A percentile compares a stretch with the other conserved stretches of the same genome.
phyloP scores from a whole-genome alignment of 305 asterid genomes.

The Fraxinus nigra region DNA sequence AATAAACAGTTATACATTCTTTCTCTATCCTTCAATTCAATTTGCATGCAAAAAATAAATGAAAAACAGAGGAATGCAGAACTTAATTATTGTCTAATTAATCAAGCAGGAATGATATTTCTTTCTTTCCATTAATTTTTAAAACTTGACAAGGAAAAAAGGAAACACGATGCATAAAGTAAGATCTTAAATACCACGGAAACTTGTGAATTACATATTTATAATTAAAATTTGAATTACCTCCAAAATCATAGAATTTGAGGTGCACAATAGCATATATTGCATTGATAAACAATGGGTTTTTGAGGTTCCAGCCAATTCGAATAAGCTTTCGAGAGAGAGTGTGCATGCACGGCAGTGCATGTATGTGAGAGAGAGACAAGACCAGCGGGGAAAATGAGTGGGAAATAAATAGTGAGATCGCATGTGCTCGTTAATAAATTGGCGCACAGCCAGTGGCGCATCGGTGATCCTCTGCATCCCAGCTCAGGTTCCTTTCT shows the following conservation, averaged over 20 bases:
- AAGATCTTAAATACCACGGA: not conserved
- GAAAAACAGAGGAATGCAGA: not conserved
- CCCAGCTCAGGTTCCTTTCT: not conserved
- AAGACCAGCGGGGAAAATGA: not conserved
- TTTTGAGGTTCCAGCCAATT: conserved; percentile 26
- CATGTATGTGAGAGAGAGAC: not conserved
- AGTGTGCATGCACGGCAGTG: not conserved
- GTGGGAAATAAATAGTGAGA: not conserved
- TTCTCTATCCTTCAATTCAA: not conserved
- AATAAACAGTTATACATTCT: not conserved
- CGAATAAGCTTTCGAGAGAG: conserved; percentile 11
- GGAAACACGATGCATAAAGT: not conserved
- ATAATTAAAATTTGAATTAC: conserved; percentile 24
- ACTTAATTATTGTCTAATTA: not conserved
- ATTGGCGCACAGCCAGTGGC: not conserved
- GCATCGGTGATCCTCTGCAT: not conserved
- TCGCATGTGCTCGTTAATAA: not conserved
- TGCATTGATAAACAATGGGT: conserved; percentile 31
- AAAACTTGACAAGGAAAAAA: not conserved
- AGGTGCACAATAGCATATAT: conserved; percentile 1
- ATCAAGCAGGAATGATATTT: not conserved
- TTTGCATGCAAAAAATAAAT: not conserved
- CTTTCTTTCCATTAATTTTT: not conserved
- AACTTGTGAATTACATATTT: not conserved
- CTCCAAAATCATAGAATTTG: not conserved